Conservation (phyloP, 805 yeast species). For the Candida maltosa region DNA sequence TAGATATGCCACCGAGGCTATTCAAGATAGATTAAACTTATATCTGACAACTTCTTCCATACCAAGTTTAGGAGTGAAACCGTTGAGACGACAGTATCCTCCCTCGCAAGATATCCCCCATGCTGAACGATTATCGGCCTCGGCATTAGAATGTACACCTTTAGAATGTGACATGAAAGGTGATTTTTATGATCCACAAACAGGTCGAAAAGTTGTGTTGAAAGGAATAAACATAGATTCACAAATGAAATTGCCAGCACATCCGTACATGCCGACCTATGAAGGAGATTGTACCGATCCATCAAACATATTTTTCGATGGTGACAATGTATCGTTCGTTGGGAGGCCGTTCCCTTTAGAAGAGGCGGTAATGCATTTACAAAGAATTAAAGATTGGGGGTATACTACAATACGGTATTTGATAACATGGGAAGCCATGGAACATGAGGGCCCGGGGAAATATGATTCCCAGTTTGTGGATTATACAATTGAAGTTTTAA, state of each 20-base stretch:
- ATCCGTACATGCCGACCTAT: conserved; percentile 48
- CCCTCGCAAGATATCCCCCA: conserved; percentile 13
- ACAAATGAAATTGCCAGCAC: conserved; percentile 63
- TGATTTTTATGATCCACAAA: conserved; percentile 47
- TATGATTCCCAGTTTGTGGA: conserved; percentile 78
- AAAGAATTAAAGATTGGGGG: conserved; percentile 74
- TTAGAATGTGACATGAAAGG: conserved; percentile 39
- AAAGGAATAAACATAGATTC: conserved; percentile 84
- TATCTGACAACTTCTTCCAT: conserved; percentile 24
- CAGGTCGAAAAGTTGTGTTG: conserved; percentile 58
- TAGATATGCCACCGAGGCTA: conserved; percentile 25
- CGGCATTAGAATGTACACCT: conserved; percentile 18
- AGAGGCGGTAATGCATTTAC: conserved; percentile 68
- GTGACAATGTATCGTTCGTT: conserved; percentile 75
- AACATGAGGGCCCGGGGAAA: conserved; percentile 79
- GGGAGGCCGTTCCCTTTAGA: conserved; percentile 77
- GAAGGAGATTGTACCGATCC: conserved; percentile 32
- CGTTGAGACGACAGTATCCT: conserved; percentile 22
- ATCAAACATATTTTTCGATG: conserved; percentile 56
- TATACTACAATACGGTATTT: conserved; percentile 74
- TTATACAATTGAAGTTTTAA: conserved; percentile 61
- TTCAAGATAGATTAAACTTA: conserved; percentile 28
- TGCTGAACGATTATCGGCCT: conserved; percentile 5
- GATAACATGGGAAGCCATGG: conserved; percentile 90
- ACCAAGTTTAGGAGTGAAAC: conserved; percentile 23